phyloP scores from a whole-genome alignment of 2,329 filamentous ascomycete genomes.

The Epichloe elymi region DNA sequence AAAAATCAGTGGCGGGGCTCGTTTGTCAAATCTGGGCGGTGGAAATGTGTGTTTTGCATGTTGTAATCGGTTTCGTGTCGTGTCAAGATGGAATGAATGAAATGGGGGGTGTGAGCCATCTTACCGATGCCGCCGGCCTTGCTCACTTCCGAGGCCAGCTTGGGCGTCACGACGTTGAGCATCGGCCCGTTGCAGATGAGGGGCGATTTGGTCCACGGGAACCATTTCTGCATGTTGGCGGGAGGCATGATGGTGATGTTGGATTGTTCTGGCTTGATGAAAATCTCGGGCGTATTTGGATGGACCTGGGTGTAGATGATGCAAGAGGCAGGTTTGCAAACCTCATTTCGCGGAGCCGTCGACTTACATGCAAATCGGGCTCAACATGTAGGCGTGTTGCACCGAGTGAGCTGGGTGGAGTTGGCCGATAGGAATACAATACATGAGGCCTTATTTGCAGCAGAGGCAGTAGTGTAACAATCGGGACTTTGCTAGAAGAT shows the following conservation, averaged over 20 bases:
- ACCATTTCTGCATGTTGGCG: slow-evolving; percentile 15
- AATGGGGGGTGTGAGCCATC: not conserved
- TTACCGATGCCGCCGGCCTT: slow-evolving; percentile 26
- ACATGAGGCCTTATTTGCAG: not conserved
- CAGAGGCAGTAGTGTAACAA: not conserved
- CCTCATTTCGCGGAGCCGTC: not conserved
- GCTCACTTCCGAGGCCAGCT: slow-evolving; percentile 23
- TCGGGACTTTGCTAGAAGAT: not conserved
- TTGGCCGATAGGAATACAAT: not conserved
- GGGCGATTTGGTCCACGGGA: slow-evolving; percentile 18
- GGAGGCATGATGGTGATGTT: slow-evolving; percentile 12
- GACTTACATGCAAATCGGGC: not conserved
- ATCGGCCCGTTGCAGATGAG: slow-evolving; percentile 25
- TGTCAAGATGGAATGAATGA: not conserved
- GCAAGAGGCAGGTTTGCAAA: not conserved
- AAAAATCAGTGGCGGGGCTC: not conserved
- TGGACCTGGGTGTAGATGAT: not conserved
- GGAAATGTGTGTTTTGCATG: not conserved
- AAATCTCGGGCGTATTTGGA: no score
- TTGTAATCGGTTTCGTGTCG: not conserved
- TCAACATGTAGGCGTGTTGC: not conserved
- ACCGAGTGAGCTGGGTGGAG: not conserved
- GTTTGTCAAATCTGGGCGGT: not conserved
- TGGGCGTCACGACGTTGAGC: slow-evolving; percentile 19
- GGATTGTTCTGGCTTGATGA: not conserved